Evolutionary conservation across 2,329 filamentous ascomycete species (phyloP).

Genomic region (Cryoendolithus antarcticus): DNA sequence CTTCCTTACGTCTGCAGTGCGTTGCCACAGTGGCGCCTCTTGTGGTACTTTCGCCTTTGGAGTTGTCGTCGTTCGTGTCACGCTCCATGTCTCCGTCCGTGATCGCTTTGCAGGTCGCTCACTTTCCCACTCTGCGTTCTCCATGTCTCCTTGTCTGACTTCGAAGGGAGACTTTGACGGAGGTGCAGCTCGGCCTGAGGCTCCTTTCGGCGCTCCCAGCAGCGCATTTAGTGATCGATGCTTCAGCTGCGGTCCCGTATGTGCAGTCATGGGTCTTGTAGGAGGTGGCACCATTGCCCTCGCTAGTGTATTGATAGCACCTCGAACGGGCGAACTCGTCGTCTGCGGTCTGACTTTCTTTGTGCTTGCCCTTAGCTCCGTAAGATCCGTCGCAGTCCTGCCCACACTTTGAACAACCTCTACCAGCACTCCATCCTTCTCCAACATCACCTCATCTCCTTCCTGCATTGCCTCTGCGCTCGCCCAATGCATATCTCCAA

Average conservation of each 20-base stretch:
- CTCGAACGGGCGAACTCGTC: constrained; percentile 6
- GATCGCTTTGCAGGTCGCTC: constrained; percentile 28
- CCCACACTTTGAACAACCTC: constrained; percentile 69
- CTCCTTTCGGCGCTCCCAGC: constrained; percentile 52
- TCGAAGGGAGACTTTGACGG: constrained; percentile 55
- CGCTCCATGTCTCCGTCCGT: constrained; percentile 9
- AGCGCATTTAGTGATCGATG: constrained; percentile 51
- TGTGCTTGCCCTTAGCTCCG: constrained; percentile 60
- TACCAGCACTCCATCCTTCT: constrained; percentile 62
- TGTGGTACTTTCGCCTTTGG: constrained; percentile 6
- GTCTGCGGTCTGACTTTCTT: constrained; percentile 26
- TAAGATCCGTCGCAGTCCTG: constrained; percentile 62
- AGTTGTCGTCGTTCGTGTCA: constrained; percentile 9
- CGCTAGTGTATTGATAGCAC: constrained; percentile 5
- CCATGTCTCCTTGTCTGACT: constrained; percentile 28
- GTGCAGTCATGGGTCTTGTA: background rate
- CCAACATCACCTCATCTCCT: constrained; percentile 70
- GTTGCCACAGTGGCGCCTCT: constrained; percentile 14
- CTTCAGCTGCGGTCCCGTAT: constrained; percentile 27
- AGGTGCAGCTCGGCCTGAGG: constrained; percentile 48
- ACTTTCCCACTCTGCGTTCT: constrained; percentile 21
- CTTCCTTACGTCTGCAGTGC: constrained; percentile 16
- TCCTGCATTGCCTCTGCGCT: constrained; percentile 57
- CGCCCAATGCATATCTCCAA: constrained; percentile 77
- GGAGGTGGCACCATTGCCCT: constrained; percentile 7